These are phyloP conservation scores for Rhamnella rubrinervis DNA, from an alignment of 331 rosid species.

Conservation along the genomic window DNA sequence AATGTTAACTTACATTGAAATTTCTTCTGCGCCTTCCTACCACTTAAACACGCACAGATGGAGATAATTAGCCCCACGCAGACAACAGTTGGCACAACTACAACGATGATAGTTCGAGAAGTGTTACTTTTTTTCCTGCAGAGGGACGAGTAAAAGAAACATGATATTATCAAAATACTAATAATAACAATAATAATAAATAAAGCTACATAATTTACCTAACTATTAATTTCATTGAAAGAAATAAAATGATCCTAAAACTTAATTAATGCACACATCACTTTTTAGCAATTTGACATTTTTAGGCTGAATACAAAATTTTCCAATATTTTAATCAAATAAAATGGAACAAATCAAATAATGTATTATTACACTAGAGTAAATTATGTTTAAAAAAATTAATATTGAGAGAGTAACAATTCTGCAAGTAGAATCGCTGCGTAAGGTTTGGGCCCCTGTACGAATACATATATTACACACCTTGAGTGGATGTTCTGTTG, in stretches of 20 bases:
- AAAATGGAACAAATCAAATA: no score
- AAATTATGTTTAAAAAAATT: no score
- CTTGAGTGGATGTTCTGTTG: constrained; percentile 8
- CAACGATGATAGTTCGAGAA: constrained; percentile 9
- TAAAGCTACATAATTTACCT: no score
- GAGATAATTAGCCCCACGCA: constrained; percentile 17
- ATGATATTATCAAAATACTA: neutral
- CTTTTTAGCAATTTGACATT: no score
- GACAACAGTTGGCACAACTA: constrained; percentile 17
- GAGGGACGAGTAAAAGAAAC: neutral
- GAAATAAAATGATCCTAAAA: neutral
- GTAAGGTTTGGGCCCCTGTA: no score
- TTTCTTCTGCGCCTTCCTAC: constrained; percentile 22
- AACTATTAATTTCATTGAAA: neutral
- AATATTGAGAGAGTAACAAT: no score
- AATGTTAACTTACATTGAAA: constrained; percentile 23
- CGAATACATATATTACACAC: neutral
- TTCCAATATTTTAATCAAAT: no score
- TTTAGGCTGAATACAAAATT: no score
- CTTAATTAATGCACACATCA: no score
- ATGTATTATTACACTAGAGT: no score
- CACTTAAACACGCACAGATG: constrained; percentile 20
- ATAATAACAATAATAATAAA: no score
- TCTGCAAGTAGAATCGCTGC: no score
- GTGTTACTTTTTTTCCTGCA: constrained; percentile 29